These are phyloP conservation scores for Pluteus cervinus DNA, from an alignment of 768 basidiomycete species.

Conservation along the genomic window DNA sequence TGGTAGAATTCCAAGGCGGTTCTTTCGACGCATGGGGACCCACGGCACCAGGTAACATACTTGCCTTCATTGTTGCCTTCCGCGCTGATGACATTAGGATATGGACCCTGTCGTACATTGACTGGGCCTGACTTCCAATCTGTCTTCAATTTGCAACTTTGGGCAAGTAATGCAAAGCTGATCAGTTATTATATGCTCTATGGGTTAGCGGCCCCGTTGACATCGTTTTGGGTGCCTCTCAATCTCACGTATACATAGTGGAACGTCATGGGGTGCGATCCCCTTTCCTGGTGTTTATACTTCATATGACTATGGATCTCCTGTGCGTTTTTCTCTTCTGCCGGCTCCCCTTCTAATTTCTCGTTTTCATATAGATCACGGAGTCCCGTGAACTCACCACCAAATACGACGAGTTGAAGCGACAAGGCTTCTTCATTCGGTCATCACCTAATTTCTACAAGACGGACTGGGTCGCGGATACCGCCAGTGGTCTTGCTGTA, in stretches of 20 bases:
- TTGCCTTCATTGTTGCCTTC: neutral
- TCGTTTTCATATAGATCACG: slow-evolving; percentile 32
- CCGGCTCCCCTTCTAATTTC: neutral
- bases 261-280: slow-evolving; percentile 81
- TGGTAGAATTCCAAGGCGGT: slow-evolving; percentile 60
- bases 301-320: slow-evolving; percentile 79
- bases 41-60: slow-evolving; percentile 48
- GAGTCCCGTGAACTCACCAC: slow-evolving; percentile 61
- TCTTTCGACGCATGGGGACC: slow-evolving; percentile 82
- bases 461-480: slow-evolving; percentile 68
- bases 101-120: slow-evolving; percentile 54
- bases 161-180: slow-evolving; percentile 78
- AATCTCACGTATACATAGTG: slow-evolving; percentile 36
- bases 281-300: slow-evolving; percentile 75
- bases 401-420: slow-evolving; percentile 76
- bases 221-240: too few species aligned
- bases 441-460: slow-evolving; percentile 76
- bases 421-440: slow-evolving; percentile 72
- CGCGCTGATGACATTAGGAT: slow-evolving; percentile 32
- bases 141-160: slow-evolving; percentile 73
- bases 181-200: slow-evolving; percentile 85
- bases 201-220: slow-evolving; percentile 36
- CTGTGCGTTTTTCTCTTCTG: slow-evolving; percentile 24
- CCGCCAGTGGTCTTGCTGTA: slow-evolving; percentile 38
- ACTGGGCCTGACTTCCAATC: slow-evolving; percentile 72